Base-by-base conservation (phyloP, 768 basidiomycete species). In the Suillus subluteus region DNA sequence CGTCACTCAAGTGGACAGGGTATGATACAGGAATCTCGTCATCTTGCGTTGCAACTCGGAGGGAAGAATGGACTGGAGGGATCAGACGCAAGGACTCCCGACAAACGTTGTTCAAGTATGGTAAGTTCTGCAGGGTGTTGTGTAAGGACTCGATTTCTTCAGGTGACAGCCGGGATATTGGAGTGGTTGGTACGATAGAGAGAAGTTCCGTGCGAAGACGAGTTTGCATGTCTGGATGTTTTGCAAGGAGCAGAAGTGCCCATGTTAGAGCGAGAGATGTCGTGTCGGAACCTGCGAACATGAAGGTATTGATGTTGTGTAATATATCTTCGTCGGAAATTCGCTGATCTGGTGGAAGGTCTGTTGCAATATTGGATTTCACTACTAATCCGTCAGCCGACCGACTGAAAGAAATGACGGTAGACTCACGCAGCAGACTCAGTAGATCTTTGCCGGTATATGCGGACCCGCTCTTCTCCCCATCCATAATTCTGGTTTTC, bases 271-370 rank as follows among this genome's bases (percentile, higher is more conserved):
- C 85, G 37, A 96, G 86, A 3, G 92, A 91, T 13, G 91, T 91
- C 0, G 94, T 94, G 72, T 96, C 94, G 15, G 95, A 93, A 5
- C 95, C 95, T 26, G 91, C 94, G 74, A 95, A 94, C 83, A 95
- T 88, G 75, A 96, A 92, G 0, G 94, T 95, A 71, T 92, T 94
- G 76, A 96, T 89, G 66, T 89, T 95, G 72, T 93, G 82, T 13
- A 95, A 82, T 62, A 96, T 89, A 72, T 97, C 96, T 38, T 91
- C 88, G 73, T 98, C 96, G 0, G 94, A 91, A 69, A 97, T 88
- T 43, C 89, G 86, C 68, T 91, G 87, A 59, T 91, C 88, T 0
- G 81, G 80, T 40, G 88, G 83, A 18, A 93, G 79, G 67, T 95
- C 91, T 0, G 81, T 85, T 2, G 92, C 87, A 66, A 87, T 73